Evolutionary conservation across 2,329 filamentous ascomycete species (phyloP).

Genomic region (Hypoxylon sp.): DNA sequence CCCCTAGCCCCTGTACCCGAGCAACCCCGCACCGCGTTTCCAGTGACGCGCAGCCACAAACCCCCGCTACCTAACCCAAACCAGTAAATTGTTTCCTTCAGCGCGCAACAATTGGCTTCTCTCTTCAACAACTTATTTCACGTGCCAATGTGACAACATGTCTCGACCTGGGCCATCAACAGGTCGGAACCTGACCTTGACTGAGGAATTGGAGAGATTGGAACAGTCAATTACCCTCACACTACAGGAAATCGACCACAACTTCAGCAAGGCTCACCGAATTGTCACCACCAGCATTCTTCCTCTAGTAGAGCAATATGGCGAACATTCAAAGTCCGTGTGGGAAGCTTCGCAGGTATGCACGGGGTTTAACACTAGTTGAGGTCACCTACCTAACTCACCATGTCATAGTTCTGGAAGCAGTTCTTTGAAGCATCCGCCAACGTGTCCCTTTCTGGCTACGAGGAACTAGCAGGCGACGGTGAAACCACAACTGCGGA

Average conservation of each 20-base stretch:
- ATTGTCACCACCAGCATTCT: constrained; percentile 96
- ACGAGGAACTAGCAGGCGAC: constrained; percentile 83
- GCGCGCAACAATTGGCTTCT: constrained; percentile 18
- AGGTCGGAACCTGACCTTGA: constrained; percentile 78
- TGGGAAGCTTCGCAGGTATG: constrained; percentile 95
- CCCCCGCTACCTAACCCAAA: constrained; percentile 34
- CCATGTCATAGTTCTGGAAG: constrained; percentile 87
- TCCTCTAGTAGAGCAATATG: constrained; percentile 94
- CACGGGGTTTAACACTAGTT: neutral
- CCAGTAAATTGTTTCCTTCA: constrained; percentile 42
- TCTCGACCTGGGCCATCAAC: constrained; percentile 64
- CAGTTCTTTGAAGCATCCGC: constrained; percentile 99
- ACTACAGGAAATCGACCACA: constrained; percentile 98
- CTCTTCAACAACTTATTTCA: constrained; percentile 3
- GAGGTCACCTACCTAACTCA: constrained; percentile 14
- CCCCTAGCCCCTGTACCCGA: constrained; percentile 1
- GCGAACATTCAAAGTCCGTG: constrained; percentile 90
- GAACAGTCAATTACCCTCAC: constrained; percentile 98
- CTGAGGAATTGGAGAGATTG: constrained; percentile 94
- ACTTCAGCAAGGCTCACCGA: constrained; percentile 96
- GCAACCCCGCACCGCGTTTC: constrained; percentile 41
- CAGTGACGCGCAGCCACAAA: constrained; percentile 21
- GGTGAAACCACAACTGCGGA: constrained; percentile 69
- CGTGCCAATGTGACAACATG: constrained; percentile 57
- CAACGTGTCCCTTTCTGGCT: constrained; percentile 95